These are phyloP conservation scores for Exserohilum rostratum DNA, from an alignment of 2,329 filamentous ascomycete species.

Conservation along the genomic window DNA sequence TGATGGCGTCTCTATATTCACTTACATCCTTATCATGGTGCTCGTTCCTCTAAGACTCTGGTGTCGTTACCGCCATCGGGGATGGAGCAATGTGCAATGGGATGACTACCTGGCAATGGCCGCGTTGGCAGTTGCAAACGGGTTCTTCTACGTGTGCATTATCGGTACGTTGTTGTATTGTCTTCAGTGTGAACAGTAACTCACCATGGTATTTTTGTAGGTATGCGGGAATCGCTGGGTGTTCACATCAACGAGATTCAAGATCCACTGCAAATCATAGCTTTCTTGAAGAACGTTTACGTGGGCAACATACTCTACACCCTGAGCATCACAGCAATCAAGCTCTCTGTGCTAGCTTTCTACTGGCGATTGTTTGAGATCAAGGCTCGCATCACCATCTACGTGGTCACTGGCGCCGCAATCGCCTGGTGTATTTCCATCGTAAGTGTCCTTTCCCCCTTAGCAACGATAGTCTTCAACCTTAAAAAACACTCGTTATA, in stretches of 20 bases:
- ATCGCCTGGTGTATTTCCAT: conserved; percentile 28
- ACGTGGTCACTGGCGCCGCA: conserved; percentile 15
- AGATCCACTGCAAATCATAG: conserved; percentile 11
- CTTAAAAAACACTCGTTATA: too few species aligned
- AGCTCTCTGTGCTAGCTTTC: conserved; percentile 33
- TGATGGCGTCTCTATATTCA: conserved; percentile 28
- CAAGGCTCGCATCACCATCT: conserved; percentile 16
- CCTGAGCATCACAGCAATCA: conserved; percentile 21
- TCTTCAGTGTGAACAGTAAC: not conserved
- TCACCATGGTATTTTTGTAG: conserved; percentile 6
- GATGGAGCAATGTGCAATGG: conserved; percentile 27
- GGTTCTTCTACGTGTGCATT: conserved; percentile 25
- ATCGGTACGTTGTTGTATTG: conserved; percentile 20
- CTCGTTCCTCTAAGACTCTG: conserved; percentile 33
- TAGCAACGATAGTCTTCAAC: not conserved
- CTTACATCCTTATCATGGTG: conserved; percentile 29
- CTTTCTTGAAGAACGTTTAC: conserved; percentile 25
- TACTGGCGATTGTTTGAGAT: conserved; percentile 36
- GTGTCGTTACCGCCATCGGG: conserved; percentile 26
- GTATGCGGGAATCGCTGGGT: conserved; percentile 23
- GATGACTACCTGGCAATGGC: conserved; percentile 28
- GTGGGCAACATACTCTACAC: conserved; percentile 29
- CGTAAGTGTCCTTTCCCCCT: conserved; percentile 8
- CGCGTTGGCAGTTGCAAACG: conserved; percentile 23
- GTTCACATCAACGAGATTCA: conserved; percentile 17